phyloP scores from a whole-genome alignment of 2,329 filamentous ascomycete species.

The Neocatenulostroma microsporum region DNA sequence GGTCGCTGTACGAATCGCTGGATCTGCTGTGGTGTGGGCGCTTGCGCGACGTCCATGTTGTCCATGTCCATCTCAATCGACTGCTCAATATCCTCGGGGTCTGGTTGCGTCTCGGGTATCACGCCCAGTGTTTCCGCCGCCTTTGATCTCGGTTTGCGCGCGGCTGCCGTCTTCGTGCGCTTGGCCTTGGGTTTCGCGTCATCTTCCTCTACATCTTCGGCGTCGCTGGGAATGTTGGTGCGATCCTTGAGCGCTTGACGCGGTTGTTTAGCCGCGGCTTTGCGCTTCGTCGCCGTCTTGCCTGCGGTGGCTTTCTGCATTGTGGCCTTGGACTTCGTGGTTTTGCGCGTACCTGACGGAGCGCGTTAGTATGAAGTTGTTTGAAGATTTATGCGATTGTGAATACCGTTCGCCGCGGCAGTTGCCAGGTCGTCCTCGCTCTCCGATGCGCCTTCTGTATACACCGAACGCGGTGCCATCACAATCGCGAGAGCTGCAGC shows the following conservation, averaged over 20 bases:
- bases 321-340: constrained; percentile 21
- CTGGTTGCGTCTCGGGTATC: constrained; percentile 42
- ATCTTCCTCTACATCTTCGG: constrained; percentile 38
- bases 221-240: constrained; percentile 31
- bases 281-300: constrained; percentile 33
- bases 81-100: constrained; percentile 32
- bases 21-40: constrained; percentile 18
- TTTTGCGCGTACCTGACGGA: constrained; percentile 6
- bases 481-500: not conserved
- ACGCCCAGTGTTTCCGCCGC: constrained; percentile 30
- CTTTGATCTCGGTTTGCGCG: constrained; percentile 22
- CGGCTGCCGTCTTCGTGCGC: constrained; percentile 23
- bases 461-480: constrained; percentile 7
- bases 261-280: constrained; percentile 27
- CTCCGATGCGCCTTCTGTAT: constrained; percentile 15
- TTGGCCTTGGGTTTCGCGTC: constrained; percentile 28
- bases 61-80: constrained; percentile 32
- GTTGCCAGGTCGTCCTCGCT: constrained; percentile 19
- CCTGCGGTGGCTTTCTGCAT: constrained; percentile 30
- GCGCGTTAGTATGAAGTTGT: constrained; percentile 3
- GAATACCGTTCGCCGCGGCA: constrained; percentile 11
- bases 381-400: not conserved
- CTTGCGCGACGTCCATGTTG: constrained; percentile 22
- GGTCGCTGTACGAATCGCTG: constrained; percentile 23
- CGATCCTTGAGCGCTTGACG: constrained; percentile 37